These are phyloP conservation scores for Sindora glabra DNA, from an alignment of 306 rosid species.

Conservation along the genomic window DNA sequence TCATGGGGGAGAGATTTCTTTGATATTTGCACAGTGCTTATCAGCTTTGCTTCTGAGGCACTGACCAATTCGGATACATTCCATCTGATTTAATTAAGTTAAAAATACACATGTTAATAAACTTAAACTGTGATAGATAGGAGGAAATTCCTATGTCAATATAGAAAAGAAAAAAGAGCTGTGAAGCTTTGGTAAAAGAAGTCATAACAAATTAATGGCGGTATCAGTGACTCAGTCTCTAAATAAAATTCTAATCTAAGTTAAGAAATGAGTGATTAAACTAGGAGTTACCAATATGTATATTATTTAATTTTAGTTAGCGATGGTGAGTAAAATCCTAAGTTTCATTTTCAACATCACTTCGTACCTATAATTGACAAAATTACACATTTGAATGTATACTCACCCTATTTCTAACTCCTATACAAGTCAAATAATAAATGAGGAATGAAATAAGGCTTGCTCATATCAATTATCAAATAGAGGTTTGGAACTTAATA, in stretches of 20 bases:
- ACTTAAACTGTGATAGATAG: background rate
- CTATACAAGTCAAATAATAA: conserved; percentile 6
- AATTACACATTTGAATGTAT: background rate
- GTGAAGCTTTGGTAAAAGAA: conserved; percentile 2
- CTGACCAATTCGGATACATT: conserved; percentile 43
- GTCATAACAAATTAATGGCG: background rate
- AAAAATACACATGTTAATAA: conserved; percentile 20
- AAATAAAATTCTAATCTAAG: background rate
- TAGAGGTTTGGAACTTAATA: background rate
- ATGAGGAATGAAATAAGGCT: background rate
- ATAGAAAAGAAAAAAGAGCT: background rate
- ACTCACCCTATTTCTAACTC: background rate
- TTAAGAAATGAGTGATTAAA: background rate
- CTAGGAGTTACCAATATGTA: background rate
- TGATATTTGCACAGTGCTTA: conserved; percentile 37
- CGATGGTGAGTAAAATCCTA: background rate
- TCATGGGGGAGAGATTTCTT: conserved; percentile 36
- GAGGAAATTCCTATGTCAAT: background rate
- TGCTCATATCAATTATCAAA: background rate
- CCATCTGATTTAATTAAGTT: conserved; percentile 52
- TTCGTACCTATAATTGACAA: background rate
- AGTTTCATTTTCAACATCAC: conserved; percentile 1
- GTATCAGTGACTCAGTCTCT: too few relatives aligned
- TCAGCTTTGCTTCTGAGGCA: conserved; percentile 28
- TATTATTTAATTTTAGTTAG: background rate